Conservation (phyloP, 371 early-diverging fungal genomes). For the Umbelopsis sp. region DNA sequence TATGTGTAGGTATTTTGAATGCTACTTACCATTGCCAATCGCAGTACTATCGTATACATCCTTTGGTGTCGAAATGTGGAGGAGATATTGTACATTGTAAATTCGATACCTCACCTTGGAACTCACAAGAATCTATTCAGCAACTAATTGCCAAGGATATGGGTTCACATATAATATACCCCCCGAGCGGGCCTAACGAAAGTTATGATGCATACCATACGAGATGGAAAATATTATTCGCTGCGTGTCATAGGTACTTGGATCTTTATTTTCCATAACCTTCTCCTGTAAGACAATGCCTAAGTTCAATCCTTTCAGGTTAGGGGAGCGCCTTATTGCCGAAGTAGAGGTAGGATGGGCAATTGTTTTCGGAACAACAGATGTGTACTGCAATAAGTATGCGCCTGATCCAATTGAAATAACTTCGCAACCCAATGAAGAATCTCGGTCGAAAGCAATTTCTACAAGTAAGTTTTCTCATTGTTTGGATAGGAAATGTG, state of each 20-base stretch:
- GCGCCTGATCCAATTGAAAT: neutral
- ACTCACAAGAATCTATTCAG: slow-evolving; percentile 1
- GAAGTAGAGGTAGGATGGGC: slow-evolving; percentile 10
- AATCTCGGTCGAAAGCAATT: neutral
- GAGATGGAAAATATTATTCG: neutral
- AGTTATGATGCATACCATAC: slow-evolving; percentile 10
- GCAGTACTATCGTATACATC: neutral
- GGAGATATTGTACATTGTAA: slow-evolving; percentile 2
- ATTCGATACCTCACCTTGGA: neutral
- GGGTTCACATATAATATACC: neutral
- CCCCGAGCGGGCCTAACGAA: neutral
- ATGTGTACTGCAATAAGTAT: slow-evolving; percentile 4
- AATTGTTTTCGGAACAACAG: slow-evolving; percentile 2
- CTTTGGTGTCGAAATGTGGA: slow-evolving; percentile 3
- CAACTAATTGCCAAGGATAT: slow-evolving; percentile 1
- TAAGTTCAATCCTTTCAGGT: neutral
- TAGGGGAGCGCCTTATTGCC: neutral
- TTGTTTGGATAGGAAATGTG: neutral
- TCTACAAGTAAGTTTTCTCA: neutral
- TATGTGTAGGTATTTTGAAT: neutral
- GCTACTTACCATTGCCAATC: neutral
- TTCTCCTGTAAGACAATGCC: neutral
- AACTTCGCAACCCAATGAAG: neutral
- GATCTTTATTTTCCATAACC: too few relatives aligned
- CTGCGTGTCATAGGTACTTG: neutral